Evolutionary conservation across 225 moss, liverwort and hornwort species (phyloP).

Genomic region (Pseudisothecium myosuroides): DNA sequence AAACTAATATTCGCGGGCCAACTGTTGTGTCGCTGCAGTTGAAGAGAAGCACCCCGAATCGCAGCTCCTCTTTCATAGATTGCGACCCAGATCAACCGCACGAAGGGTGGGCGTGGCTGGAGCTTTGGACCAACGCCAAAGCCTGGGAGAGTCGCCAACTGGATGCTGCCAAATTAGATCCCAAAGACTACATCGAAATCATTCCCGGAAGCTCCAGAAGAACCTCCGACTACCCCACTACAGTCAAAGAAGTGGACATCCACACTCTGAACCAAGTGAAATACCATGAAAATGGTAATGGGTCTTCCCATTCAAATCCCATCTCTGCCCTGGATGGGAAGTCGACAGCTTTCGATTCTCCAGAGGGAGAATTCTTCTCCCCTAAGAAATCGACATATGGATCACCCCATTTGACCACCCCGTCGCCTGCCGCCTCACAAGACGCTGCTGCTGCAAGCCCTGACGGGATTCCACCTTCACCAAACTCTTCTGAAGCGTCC

Average conservation of each 20-base stretch:
- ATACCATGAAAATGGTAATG: background rate
- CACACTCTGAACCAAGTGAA: background rate
- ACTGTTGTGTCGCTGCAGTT: constrained; percentile 18
- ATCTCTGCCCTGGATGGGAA: background rate
- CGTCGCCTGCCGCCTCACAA: constrained; percentile 19
- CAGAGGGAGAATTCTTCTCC: background rate
- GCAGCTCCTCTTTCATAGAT: constrained; percentile 46
- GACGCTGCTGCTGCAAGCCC: background rate
- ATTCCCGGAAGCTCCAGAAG: constrained; percentile 36
- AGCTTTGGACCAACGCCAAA: constrained; percentile 82
- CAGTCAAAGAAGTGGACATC: constrained; percentile 24
- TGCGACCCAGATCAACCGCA: constrained; percentile 74
- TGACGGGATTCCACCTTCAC: background rate
- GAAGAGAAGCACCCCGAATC: constrained; percentile 56
- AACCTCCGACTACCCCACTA: constrained; percentile 18
- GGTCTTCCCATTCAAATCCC: background rate
- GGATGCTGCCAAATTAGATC: constrained; percentile 8
- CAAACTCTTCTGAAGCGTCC: constrained; percentile 15
- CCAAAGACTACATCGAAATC: constrained; percentile 35
- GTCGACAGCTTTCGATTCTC: background rate
- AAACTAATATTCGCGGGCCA: background rate
- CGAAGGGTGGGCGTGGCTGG: constrained; percentile 90
- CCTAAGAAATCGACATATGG: background rate
- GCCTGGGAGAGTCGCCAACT: constrained; percentile 58
- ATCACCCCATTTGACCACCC: background rate